Base-by-base conservation (phyloP, 2,329 filamentous ascomycete species). In the Penicillium sp. region DNA sequence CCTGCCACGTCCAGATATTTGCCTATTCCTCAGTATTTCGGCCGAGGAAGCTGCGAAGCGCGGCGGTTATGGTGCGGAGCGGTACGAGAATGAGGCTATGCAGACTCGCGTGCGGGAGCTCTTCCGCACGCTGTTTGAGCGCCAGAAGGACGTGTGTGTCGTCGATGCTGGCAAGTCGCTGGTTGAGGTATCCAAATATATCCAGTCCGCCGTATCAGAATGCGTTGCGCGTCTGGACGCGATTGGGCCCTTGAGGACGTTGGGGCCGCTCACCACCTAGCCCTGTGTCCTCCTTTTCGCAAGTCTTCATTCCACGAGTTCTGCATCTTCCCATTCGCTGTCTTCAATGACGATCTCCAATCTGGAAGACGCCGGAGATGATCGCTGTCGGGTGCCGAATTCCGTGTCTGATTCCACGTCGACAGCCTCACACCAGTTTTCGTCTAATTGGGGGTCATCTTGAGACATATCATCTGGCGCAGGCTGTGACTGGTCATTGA, bases 51-150 rank as follows among this genome's bases (percentile, higher is more conserved):
- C 91, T 9, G 82, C 82, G 27, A 80, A 80, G 62, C 80, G 94
- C 16, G 91, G 90, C n/a, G 92, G 90, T 0, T 99, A 87, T 77
- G 94, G 94, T 1, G 82, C 80, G 16, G 94, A 99, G 77, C 80
- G 89, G 56, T 99, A 97, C 66, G 94, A 99, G 75, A 87, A 84
- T 68, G 82, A 81, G 53, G 84, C 86, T 65, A 89, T 96, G 83
- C 94, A 99, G 75, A 77, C 80, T 54, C 81, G 84, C 9, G 94
- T 97, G 13, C 77, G 89, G 18, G 81, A 85, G 55, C 69, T 95
- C 44, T 96, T 95, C 69, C 80, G 74, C 36, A 74, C 75, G 11
- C 64, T 86, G 59, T 73, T 78, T 56, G 61, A 71, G 49, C 64
- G 67, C 33, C 75, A 76, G 45, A 77, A 80, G 52, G 74, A 74